Conservation (phyloP, 1,139 yeast species). For the Magnusiomyces suaveolens region DNA sequence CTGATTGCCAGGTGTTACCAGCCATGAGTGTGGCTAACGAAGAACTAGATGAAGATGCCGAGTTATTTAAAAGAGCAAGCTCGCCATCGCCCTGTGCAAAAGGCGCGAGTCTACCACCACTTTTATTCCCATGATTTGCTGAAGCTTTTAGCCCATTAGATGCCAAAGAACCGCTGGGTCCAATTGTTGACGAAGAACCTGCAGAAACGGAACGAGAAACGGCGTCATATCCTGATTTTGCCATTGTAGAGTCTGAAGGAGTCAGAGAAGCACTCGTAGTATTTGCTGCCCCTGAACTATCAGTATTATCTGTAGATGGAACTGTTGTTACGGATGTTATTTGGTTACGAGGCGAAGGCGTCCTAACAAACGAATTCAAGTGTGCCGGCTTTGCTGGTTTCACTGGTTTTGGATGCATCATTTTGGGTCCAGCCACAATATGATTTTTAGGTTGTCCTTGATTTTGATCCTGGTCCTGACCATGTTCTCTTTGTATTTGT, state of each 20-base stretch:
- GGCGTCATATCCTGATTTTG: neutral
- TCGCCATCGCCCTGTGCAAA: neutral
- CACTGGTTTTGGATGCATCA: neutral
- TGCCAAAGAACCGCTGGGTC: neutral
- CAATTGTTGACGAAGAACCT: neutral
- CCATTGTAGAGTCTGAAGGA: neutral
- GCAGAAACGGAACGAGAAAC: neutral
- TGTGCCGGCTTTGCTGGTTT: constrained; percentile 2
- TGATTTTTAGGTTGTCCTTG: neutral
- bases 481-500: too few species aligned
- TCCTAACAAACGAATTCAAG: neutral
- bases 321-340: neutral
- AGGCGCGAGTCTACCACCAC: neutral
- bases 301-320: neutral
- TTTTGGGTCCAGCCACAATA: neutral
- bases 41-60: constrained; percentile 1
- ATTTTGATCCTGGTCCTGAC: neutral
- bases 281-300: neutral
- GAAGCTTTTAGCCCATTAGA: neutral
- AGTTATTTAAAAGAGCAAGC: neutral
- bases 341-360: neutral
- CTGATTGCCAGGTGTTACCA: neutral
- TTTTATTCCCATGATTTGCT: neutral
- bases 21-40: neutral
- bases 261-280: neutral